Evolutionary conservation across 345 rosid species (phyloP).

Genomic region (Physaria fendleri): DNA sequence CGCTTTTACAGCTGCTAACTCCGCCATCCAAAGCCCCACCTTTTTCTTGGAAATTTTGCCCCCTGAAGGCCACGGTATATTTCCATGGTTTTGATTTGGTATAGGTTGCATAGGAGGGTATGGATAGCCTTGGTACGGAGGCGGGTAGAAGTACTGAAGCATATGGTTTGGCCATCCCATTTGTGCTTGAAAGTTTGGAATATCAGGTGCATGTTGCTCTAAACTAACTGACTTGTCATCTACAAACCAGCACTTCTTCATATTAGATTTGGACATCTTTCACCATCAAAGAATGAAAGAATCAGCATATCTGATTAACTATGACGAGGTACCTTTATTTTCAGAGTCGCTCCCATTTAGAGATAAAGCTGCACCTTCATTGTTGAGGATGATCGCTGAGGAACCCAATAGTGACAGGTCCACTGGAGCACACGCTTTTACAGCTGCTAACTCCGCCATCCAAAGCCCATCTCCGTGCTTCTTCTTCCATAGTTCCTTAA

Average conservation of each 20-base stretch:
- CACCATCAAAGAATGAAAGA: background rate
- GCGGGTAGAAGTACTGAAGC: constrained; percentile 59
- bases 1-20: constrained; percentile 76
- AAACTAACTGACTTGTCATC: constrained; percentile 40
- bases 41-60: constrained; percentile 38
- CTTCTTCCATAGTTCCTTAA: constrained; percentile 69
- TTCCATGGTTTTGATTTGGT: constrained; percentile 40
- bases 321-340: constrained; percentile 11
- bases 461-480: constrained; percentile 68
- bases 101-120: constrained; percentile 54
- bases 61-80: constrained; percentile 48
- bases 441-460: constrained; percentile 85
- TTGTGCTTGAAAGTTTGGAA: constrained; percentile 44
- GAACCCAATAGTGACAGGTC: constrained; percentile 49
- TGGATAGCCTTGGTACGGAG: constrained; percentile 68
- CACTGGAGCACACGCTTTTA: constrained; percentile 51
- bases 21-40: constrained; percentile 73
- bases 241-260: constrained; percentile 21
- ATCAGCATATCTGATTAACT: background rate
- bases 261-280: background rate
- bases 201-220: constrained; percentile 29
- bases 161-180: constrained; percentile 69
- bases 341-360: constrained; percentile 41
- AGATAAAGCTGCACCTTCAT: constrained; percentile 37
- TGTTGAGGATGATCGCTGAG: constrained; percentile 58